Evolutionary conservation across 257 asterid genomes (phyloP).

Genomic region (Solanum neorickii): DNA sequence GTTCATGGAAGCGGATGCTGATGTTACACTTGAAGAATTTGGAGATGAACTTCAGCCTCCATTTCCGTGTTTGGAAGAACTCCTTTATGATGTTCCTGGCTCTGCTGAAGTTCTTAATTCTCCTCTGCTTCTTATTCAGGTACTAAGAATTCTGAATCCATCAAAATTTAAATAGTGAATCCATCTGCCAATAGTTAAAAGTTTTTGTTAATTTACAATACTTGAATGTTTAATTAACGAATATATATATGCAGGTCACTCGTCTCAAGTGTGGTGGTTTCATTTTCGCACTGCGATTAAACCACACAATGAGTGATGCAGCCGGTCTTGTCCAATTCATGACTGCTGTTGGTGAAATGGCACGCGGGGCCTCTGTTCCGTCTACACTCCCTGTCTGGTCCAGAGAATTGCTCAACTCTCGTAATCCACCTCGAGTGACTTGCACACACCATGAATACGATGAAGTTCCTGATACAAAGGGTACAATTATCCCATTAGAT

Average conservation of each 20-base stretch:
- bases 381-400: constrained; percentile 47
- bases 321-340: constrained; percentile 52
- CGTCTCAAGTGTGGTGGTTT: constrained; percentile 61
- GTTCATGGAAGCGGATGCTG: constrained; percentile 18
- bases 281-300: constrained; percentile 44
- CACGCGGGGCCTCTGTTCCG: constrained; percentile 34
- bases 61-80: constrained; percentile 35
- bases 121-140: background rate
- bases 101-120: background rate
- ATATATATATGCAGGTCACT: constrained; percentile 35
- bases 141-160: background rate
- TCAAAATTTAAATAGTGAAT: too few relatives aligned
- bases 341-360: constrained; percentile 48
- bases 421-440: constrained; percentile 27
- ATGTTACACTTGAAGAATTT: constrained; percentile 1
- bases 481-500: constrained; percentile 33
- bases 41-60: constrained; percentile 12
- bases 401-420: constrained; percentile 37
- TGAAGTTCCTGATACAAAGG: constrained; percentile 26
- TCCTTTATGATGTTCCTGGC: constrained; percentile 46
- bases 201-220: background rate
- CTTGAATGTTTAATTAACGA: background rate
- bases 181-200: background rate
- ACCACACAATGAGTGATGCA: constrained; percentile 59
- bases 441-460: constrained; percentile 45